These are phyloP conservation scores for Sporothrix globosa DNA, from an alignment of 2,329 filamentous ascomycete genomes.

Conservation along the genomic window DNA sequence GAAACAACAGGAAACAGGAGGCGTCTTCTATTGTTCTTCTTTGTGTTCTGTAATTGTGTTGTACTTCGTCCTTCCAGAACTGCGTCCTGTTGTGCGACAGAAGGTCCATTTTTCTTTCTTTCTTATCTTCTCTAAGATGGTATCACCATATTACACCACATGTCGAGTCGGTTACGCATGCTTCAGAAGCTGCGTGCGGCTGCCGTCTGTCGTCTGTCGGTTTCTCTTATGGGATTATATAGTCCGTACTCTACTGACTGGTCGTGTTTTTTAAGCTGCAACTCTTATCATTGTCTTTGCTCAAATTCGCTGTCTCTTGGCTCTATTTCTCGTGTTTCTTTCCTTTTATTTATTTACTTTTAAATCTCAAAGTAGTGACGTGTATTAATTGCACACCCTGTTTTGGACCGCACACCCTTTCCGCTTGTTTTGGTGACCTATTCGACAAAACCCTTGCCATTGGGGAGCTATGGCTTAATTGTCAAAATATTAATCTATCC, in stretches of 20 bases:
- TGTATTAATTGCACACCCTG: constrained; percentile 1
- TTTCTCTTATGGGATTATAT: constrained; percentile 1
- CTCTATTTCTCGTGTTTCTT: not conserved
- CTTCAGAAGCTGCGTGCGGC: constrained; percentile 13
- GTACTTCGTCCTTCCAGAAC: constrained; percentile 10
- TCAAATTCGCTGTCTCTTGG: not conserved
- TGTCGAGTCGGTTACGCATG: constrained; percentile 6
- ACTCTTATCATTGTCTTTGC: not conserved
- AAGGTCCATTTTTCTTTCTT: constrained; percentile 2
- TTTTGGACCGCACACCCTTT: not conserved
- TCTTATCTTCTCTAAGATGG: constrained; percentile 10
- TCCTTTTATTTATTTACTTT: not conserved
- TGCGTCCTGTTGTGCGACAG: constrained; percentile 18
- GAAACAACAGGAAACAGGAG: constrained; percentile 11
- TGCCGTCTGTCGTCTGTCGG: not conserved
- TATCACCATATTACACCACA: constrained; percentile 15
- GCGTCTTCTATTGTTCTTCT: constrained; percentile 19
- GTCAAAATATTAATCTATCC: constrained; percentile 18
- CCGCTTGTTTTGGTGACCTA: not conserved
- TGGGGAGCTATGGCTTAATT: constrained; percentile 17
- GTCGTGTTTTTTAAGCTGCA: not conserved
- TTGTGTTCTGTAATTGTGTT: constrained; percentile 1
- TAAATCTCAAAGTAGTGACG: not conserved
- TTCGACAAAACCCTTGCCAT: too few relatives aligned
- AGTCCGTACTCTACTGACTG: not conserved